Percentiles rank a stretch among this genome's conserved stretches.
phyloP scores from a whole-genome alignment of 2,329 filamentous ascomycete species.

The Sporothrix sp. region DNA sequence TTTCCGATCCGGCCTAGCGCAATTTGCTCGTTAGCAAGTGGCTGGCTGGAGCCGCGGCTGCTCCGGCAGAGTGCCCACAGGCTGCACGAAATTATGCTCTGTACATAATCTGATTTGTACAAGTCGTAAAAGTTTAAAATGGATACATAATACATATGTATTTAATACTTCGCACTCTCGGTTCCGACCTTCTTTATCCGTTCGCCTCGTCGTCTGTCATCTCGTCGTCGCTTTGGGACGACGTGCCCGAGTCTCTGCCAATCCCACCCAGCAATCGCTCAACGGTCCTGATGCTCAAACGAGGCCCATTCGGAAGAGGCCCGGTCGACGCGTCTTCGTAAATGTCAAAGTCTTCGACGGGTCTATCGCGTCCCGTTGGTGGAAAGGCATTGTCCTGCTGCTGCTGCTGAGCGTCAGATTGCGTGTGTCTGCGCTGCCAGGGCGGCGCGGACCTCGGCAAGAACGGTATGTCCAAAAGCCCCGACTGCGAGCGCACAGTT shows the following conservation, averaged over 20 bases:
- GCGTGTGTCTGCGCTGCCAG: not conserved
- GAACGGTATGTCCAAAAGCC: too few species aligned
- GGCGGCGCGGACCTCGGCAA: too few species aligned
- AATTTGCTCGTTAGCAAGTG: not conserved
- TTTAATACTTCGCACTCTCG: too few species aligned
- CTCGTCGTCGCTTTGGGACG: not conserved
- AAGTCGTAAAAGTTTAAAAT: not conserved
- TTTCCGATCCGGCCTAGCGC: conserved; percentile 5
- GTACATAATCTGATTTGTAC: not conserved
- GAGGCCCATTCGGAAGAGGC: not conserved
- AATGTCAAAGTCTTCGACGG: not conserved
- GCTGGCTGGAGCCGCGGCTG: not conserved
- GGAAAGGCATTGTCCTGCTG: not conserved
- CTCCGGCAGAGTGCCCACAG: not conserved
- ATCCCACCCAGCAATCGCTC: not conserved
- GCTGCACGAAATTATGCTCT: not conserved
- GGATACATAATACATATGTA: too few species aligned
- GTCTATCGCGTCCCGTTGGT: not conserved
- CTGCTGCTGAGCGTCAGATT: not conserved
- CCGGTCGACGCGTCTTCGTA: not conserved
- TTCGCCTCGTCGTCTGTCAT: too few species aligned
- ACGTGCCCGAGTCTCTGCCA: too few species aligned
- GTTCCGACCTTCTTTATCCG: too few species aligned
- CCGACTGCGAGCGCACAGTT: too few species aligned
- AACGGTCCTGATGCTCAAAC: not conserved